A percentile compares a stretch with the other conserved stretches of the same genome.
phyloP scores from a whole-genome alignment of 1,139 yeast species.

The Meyerozyma smithsonii region DNA sequence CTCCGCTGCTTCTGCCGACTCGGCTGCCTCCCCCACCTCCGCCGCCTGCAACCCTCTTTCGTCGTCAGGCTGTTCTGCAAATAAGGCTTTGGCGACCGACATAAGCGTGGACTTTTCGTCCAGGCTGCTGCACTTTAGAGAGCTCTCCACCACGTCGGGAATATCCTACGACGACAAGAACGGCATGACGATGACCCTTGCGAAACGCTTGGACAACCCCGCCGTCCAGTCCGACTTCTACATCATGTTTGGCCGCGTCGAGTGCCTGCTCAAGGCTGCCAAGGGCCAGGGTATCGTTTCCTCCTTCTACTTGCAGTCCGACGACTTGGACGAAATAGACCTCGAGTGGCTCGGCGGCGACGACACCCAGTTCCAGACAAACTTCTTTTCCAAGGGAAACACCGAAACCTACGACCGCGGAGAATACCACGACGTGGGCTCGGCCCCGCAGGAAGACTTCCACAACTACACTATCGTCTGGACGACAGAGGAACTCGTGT shows the following conservation, averaged over 20 bases:
- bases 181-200: constrained; percentile 60
- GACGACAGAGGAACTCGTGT: constrained; percentile 56
- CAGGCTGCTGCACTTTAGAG: constrained; percentile 38
- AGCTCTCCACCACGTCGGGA: constrained; percentile 20
- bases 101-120: constrained; percentile 44
- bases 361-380: constrained; percentile 66
- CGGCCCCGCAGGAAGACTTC: constrained; percentile 48
- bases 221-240: constrained; percentile 71
- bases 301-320: constrained; percentile 76
- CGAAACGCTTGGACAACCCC: constrained; percentile 68
- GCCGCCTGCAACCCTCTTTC: constrained; percentile 29
- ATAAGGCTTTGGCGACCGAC: constrained; percentile 54
- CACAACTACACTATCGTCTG: constrained; percentile 84
- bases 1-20: constrained; percentile 8
- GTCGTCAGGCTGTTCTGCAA: constrained; percentile 28
- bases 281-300: constrained; percentile 75
- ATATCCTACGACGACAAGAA: constrained; percentile 17
- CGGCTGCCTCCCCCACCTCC: constrained; percentile 1
- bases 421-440: constrained; percentile 48
- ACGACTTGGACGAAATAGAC: constrained; percentile 84
- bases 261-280: constrained; percentile 67
- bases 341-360: constrained; percentile 83
- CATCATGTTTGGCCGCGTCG: constrained; percentile 82
- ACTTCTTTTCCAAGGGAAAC: constrained; percentile 78
- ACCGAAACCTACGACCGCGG: constrained; percentile 78